Evolutionary conservation across 2,329 filamentous ascomycete genomes (phyloP).

Genomic region (Whalleya microplaca): DNA sequence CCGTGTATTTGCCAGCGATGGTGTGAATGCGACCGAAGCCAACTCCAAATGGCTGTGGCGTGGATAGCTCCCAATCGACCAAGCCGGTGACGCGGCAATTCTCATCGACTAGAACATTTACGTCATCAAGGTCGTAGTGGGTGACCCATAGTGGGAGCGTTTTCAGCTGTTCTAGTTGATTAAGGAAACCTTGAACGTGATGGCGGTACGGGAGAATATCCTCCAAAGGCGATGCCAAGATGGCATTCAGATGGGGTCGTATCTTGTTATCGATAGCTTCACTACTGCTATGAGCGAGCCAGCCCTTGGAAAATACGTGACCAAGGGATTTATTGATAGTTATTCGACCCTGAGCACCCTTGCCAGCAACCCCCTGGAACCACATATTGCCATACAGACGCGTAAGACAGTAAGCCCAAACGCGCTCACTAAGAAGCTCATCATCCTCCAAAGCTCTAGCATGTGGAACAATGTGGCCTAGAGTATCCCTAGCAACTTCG

Average conservation of each 20-base stretch:
- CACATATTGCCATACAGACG: slow-evolving; percentile 28
- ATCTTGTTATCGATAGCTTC: slow-evolving; percentile 22
- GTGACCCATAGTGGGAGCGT: slow-evolving; percentile 15
- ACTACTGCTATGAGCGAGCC: slow-evolving; percentile 22
- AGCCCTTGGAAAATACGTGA: slow-evolving; percentile 28
- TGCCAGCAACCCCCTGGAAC: slow-evolving; percentile 24
- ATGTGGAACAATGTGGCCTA: slow-evolving; percentile 18
- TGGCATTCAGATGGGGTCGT: slow-evolving; percentile 26
- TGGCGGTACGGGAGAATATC: slow-evolving; percentile 22
- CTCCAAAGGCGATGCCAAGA: slow-evolving; percentile 27
- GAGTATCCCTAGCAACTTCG: slow-evolving; percentile 10
- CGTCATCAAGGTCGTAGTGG: slow-evolving; percentile 36
- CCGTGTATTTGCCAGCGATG: slow-evolving; percentile 29
- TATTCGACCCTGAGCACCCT: slow-evolving; percentile 27
- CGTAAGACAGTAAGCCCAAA: slow-evolving; percentile 20
- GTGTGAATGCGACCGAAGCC: slow-evolving; percentile 31
- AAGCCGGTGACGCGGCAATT: slow-evolving; percentile 28
- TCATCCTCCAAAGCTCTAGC: slow-evolving; percentile 15
- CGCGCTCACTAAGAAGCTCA: slow-evolving; percentile 10
- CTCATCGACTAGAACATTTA: slow-evolving; percentile 32
- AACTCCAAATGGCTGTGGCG: slow-evolving; percentile 17
- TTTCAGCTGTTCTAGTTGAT: slow-evolving; percentile 17
- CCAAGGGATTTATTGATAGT: slow-evolving; percentile 27
- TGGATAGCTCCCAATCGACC: slow-evolving; percentile 33
- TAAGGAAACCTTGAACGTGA: slow-evolving; percentile 2